Evolutionary conservation across 2,329 filamentous ascomycete genomes (phyloP).

Genomic region (Beauveria pseudobassiana): DNA sequence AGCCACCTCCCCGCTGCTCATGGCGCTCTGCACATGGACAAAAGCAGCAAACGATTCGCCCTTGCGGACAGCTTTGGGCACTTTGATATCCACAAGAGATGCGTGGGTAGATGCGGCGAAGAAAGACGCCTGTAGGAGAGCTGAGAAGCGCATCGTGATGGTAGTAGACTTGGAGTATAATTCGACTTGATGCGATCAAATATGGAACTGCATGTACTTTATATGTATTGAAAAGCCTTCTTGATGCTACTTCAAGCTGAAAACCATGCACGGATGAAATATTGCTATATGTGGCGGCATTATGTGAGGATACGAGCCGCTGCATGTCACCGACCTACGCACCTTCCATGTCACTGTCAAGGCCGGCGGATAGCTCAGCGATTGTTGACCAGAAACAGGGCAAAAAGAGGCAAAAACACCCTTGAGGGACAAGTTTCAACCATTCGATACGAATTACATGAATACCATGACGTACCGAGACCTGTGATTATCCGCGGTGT

Average conservation of each 20-base stretch:
- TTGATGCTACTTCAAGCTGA: not conserved
- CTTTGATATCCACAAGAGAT: conserved; percentile 5
- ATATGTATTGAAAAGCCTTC: not conserved
- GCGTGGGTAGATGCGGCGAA: not conserved
- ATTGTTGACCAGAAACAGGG: not conserved
- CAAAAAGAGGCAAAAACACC: not conserved
- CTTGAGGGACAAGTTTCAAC: no score
- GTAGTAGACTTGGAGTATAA: not conserved
- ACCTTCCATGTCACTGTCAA: not conserved
- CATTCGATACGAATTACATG: no score
- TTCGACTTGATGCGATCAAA: no score
- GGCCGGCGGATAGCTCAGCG: not conserved
- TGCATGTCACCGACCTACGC: not conserved
- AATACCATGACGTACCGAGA: no score
- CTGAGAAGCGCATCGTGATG: not conserved
- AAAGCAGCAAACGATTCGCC: conserved; percentile 4
- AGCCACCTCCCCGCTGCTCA: conserved; percentile 7
- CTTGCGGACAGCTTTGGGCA: conserved; percentile 3
- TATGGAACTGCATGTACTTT: not conserved
- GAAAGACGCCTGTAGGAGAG: not conserved
- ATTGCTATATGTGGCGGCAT: conserved; percentile 1
- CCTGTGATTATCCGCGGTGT: no score
- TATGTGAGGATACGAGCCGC: not conserved
- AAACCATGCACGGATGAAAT: not conserved
- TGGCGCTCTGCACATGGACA: conserved; percentile 6